phyloP scores from a whole-genome alignment of 371 early-diverging fungal genomes.

The Paraphysoderma sedebokerense region DNA sequence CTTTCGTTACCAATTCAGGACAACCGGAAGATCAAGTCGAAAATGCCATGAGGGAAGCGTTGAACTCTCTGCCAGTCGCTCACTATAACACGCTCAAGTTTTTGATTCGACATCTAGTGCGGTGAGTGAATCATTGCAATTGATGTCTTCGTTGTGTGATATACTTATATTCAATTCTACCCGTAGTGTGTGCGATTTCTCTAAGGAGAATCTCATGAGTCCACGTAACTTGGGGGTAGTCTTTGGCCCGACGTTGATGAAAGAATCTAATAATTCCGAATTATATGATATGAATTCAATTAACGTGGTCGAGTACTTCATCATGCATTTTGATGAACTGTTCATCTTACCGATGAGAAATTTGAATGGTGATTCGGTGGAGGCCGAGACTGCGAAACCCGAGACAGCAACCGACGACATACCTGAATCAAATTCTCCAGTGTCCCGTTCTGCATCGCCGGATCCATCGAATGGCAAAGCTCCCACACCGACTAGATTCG shows the following conservation, averaged over 20 bases:
- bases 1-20: too few species aligned
- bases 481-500: too few species aligned
- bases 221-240: slow-evolving; percentile 77
- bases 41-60: slow-evolving; percentile 8
- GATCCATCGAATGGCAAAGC: too few species aligned
- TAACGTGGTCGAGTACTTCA: slow-evolving; percentile 51
- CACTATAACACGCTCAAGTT: slow-evolving; percentile 37
- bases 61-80: slow-evolving; percentile 30
- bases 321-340: slow-evolving; percentile 23
- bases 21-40: not conserved
- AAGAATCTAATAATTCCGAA: slow-evolving; percentile 12
- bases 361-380: too few species aligned
- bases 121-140: slow-evolving; percentile 7
- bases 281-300: slow-evolving; percentile 61
- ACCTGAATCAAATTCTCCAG: too few species aligned
- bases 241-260: slow-evolving; percentile 82
- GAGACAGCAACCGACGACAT: too few species aligned
- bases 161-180: not conserved
- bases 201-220: slow-evolving; percentile 63
- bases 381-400: too few species aligned
- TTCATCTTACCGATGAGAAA: too few species aligned
- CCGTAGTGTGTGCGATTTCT: slow-evolving; percentile 28
- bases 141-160: not conserved
- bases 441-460: too few species aligned
- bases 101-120: slow-evolving; percentile 40